Percentiles rank a stretch among this genome's conserved stretches.
These are phyloP conservation scores for Alternaria sp. DNA, from an alignment of 2,329 filamentous ascomycete species.

Conservation along the genomic window DNA sequence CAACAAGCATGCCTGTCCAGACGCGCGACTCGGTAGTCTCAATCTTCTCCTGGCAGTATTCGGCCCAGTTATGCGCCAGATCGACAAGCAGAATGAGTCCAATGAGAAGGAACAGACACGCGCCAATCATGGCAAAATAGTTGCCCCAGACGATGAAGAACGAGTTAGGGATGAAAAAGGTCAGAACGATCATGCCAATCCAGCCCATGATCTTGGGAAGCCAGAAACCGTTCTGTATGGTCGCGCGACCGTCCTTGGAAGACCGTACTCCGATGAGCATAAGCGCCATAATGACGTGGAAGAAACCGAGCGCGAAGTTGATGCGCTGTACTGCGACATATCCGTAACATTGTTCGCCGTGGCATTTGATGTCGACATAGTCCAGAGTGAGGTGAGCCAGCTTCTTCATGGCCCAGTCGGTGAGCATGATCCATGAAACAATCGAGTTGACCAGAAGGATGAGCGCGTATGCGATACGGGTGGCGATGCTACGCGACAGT, in stretches of 20 bases:
- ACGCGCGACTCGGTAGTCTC: constrained; percentile 84
- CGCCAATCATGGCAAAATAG: constrained; percentile 86
- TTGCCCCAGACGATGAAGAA: constrained; percentile 98
- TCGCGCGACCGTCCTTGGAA: constrained; percentile 86
- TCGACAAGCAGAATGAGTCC: constrained; percentile 93
- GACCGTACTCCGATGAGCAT: constrained; percentile 86
- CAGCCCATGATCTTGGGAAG: constrained; percentile 93
- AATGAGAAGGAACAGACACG: constrained; percentile 92
- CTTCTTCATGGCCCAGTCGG: constrained; percentile 97
- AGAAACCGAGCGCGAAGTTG: constrained; percentile 95
- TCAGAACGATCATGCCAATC: constrained; percentile 85
- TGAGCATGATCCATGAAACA: constrained; percentile 98
- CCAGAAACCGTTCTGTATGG: constrained; percentile 98
- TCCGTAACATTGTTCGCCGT: constrained; percentile 89
- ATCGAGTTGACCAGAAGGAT: constrained; percentile 97
- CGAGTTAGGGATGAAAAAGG: constrained; percentile 92
- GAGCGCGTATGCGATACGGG: constrained; percentile 94
- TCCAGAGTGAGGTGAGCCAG: constrained; percentile 90
- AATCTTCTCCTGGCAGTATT: constrained; percentile 93
- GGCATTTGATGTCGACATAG: constrained; percentile 93
- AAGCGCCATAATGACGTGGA: constrained; percentile 86
- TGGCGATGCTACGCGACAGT: constrained; percentile 75
- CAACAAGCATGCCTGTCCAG: constrained; percentile 89
- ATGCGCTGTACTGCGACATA: constrained; percentile 97
- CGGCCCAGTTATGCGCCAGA: constrained; percentile 95